Conservation (phyloP, 2,329 filamentous ascomycete genomes). For the Xylariaceae sp. region DNA sequence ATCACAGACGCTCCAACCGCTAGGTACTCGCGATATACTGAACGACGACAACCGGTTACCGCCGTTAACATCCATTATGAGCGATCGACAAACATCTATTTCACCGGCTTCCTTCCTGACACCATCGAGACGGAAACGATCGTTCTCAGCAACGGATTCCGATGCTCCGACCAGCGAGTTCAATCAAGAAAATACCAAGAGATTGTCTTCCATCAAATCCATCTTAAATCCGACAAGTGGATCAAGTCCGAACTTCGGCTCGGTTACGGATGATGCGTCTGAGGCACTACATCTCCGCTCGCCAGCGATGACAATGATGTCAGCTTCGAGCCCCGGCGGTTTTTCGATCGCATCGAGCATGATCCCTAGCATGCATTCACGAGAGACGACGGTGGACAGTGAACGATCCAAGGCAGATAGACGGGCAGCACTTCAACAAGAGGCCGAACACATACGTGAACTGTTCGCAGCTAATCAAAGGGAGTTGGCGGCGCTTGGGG, state of each 20-base stretch:
- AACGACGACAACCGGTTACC: constrained; percentile 65
- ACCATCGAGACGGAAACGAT: constrained; percentile 69
- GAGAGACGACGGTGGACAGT: constrained; percentile 48
- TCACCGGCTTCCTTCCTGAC: constrained; percentile 67
- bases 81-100: constrained; percentile 61
- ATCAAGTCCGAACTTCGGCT: constrained; percentile 31
- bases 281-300: constrained; percentile 53
- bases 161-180: constrained; percentile 49
- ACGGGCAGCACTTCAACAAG: constrained; percentile 69
- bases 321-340: constrained; percentile 49
- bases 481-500: constrained; percentile 65
- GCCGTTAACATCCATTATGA: constrained; percentile 56
- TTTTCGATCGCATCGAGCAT: constrained; percentile 44
- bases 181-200: constrained; percentile 59
- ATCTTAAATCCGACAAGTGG: constrained; percentile 66
- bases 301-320: constrained; percentile 48
- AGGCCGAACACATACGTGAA: constrained; percentile 78
- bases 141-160: constrained; percentile 66
- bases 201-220: constrained; percentile 76
- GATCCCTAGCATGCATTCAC: constrained; percentile 35
- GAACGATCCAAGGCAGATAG: constrained; percentile 65
- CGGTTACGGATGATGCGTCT: constrained; percentile 43
- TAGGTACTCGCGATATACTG: constrained; percentile 50
- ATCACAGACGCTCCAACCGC: constrained; percentile 46
- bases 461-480: constrained; percentile 75